Percentiles rank a stretch among this genome's conserved stretches.
phyloP scores from a whole-genome alignment of 2,329 filamentous ascomycete genomes.

The Colletotrichum spaethianum region DNA sequence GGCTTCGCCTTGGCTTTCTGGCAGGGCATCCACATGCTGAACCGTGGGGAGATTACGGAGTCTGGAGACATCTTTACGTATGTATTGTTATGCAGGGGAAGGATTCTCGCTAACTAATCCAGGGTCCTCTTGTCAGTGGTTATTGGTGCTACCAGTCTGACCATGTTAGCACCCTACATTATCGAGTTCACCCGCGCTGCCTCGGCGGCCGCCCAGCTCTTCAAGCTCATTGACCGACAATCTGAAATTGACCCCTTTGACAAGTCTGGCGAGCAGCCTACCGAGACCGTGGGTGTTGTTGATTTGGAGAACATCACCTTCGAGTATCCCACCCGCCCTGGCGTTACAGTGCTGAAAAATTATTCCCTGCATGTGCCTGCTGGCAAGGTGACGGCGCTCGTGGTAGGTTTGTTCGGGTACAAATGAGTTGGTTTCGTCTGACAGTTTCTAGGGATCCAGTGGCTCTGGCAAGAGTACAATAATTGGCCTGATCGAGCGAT shows the following conservation, averaged over 20 bases:
- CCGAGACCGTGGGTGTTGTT: slow-evolving; percentile 51
- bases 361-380: slow-evolving; percentile 60
- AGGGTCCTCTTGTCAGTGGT: slow-evolving; percentile 57
- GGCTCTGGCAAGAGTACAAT: slow-evolving; percentile 58
- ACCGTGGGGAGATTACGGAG: slow-evolving; percentile 53
- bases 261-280: slow-evolving; percentile 49
- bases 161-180: slow-evolving; percentile 53
- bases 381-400: slow-evolving; percentile 60
- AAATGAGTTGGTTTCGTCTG: neutral
- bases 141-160: slow-evolving; percentile 54
- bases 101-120: neutral
- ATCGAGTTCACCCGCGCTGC: slow-evolving; percentile 57
- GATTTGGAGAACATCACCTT: slow-evolving; percentile 59
- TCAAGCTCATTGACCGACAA: slow-evolving; percentile 54
- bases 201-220: slow-evolving; percentile 53
- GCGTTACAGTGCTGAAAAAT: slow-evolving; percentile 57
- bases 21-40: slow-evolving; percentile 58
- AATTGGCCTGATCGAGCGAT: slow-evolving; percentile 56
- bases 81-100: slow-evolving; percentile 17
- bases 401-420: slow-evolving; percentile 46
- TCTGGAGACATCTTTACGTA: slow-evolving; percentile 58
- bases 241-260: slow-evolving; percentile 56
- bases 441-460: slow-evolving; percentile 42
- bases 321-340: slow-evolving; percentile 61
- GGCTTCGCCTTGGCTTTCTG: slow-evolving; percentile 61